Base-by-base conservation (phyloP, 2,329 filamentous ascomycete genomes). In the Aureobasidium sp. region DNA sequence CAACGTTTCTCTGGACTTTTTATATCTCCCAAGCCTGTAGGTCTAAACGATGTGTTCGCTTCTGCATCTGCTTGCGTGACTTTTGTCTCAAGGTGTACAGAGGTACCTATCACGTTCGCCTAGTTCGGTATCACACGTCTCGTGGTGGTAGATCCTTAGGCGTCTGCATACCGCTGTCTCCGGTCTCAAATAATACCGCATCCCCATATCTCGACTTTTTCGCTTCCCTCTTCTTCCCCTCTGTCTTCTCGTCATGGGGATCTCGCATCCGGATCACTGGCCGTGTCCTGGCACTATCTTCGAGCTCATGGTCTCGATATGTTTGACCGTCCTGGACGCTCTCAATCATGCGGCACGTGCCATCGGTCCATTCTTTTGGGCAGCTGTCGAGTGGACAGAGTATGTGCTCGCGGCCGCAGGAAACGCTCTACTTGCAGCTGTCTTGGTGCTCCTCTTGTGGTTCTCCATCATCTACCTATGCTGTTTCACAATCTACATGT, bases 1-100 rank as follows among this genome's bases (percentile, higher is more conserved):
- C 29, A 57, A 25, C 11, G 29, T 44, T 5, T 42, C 11, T 3
- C 16, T 10, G n/a, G 14, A 5, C 32, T 44, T 4, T 5, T 10
- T 37, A 11, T 45, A n/a, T 45, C 21, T 57, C 13, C 25, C 36
- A 32, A 11, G 36, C 27, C 50, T 54, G 53, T 45, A 29, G 53
- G 39, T 57, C 39, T 9, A 2, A 11, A 29, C 30, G 3, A 36
- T 21, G n/a, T 4, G 3, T 16, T 10, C 10, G 4, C 25, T n/a
- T 5, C 53, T 48, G 42, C 54, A 37, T 48, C 30, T 48, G 54
- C 32, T 58, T 58, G 54, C 37, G 50, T 54, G 37, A 54, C 50
- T 57, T 57, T 45, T 5, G 29, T 34, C 53, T 11, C 9, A 39
- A 36, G 3, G 16, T 58, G 42, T 58, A 58, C 41, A 11, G 29